Base-by-base conservation (phyloP, 2,329 filamentous ascomycete genomes). In the Pseudogymnoascus verrucosus region DNA sequence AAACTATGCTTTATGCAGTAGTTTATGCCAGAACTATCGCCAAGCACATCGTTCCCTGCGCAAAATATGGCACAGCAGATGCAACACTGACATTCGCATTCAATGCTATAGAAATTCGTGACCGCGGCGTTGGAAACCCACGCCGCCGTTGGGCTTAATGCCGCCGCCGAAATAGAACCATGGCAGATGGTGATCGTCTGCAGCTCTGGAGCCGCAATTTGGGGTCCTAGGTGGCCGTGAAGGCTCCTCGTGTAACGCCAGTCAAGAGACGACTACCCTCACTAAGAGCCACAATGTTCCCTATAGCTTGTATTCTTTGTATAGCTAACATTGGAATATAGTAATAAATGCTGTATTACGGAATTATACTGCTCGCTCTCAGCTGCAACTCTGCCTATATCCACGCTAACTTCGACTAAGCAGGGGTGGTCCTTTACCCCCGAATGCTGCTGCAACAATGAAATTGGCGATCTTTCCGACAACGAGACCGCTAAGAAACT, bases 381-480 rank as follows among this genome's bases (percentile, higher is more conserved):
- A n/a, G 11, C 26, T 16, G 7, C 23, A 31, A 31, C 26, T 28
- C 23, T 54, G 26, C n/a, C 23, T 31, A 12, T 10, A 19, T 34
- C 34, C 51, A 19, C 26, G 28, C 51, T 57, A 57, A 31, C 10
- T n/a, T 4, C n/a, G 28, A 16, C 51, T 57, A 19, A 57, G 51
- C 51, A 57, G 51, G 51, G 51, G 51, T 57, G 51, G 7, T 3
- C 51, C n/a, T 5, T 7, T 34, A 12, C 10, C n/a, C 26, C 28
- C n/a, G n/a, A 57, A 57, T 57, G 28, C 51, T 34, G n/a, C 26
- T 57, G 51, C n/a, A 57, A 57, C n/a, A 57, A 57, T 57, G 51
- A 57, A 57, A 57, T 57, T 57, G 51, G 51, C 51, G 51, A 57
- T 57, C 51, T 12, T 57, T 57, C n/a, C 51, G 51, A 57, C 51